phyloP scores from a whole-genome alignment of 2,329 filamentous ascomycete species.

The Trichoderma oligosporum region DNA sequence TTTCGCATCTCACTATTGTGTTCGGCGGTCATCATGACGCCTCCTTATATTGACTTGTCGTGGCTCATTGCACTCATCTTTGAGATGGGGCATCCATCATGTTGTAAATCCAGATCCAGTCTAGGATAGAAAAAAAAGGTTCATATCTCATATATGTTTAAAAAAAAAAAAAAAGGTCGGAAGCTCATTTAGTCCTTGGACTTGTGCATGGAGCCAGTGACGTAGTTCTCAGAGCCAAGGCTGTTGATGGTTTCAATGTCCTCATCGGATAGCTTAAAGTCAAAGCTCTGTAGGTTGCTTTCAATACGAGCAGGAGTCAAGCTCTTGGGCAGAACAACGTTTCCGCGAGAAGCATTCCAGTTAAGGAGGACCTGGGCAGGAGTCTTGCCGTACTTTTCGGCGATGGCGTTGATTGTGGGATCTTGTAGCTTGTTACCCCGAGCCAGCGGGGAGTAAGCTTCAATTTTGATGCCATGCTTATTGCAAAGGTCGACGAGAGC shows the following conservation, averaged over 20 bases:
- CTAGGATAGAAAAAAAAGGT: not conserved
- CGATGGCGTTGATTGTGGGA: slow-evolving; percentile 56
- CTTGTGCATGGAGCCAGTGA: slow-evolving; percentile 54
- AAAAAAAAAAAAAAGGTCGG: no score
- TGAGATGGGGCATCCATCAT: not conserved
- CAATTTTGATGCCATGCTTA: slow-evolving; percentile 52
- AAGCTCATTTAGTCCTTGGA: slow-evolving; percentile 33
- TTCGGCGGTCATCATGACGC: no score
- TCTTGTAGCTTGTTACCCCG: slow-evolving; percentile 48
- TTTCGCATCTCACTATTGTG: not conserved
- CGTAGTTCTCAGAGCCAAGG: slow-evolving; percentile 64
- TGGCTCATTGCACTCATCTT: no score
- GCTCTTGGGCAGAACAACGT: slow-evolving; percentile 73
- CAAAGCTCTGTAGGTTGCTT: slow-evolving; percentile 61
- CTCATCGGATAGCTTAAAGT: slow-evolving; percentile 56
- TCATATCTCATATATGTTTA: no score
- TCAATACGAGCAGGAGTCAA: slow-evolving; percentile 59
- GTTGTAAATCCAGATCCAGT: not conserved
- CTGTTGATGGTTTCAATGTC: slow-evolving; percentile 62
- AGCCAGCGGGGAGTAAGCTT: slow-evolving; percentile 53
- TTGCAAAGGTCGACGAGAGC: slow-evolving; percentile 55
- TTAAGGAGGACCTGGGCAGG: slow-evolving; percentile 72
- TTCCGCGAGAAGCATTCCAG: slow-evolving; percentile 74
- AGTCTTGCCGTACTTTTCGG: slow-evolving; percentile 66
- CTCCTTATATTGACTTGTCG: no score